Conservation (phyloP, 768 basidiomycete genomes). For the Steccherinum ochraceum region DNA sequence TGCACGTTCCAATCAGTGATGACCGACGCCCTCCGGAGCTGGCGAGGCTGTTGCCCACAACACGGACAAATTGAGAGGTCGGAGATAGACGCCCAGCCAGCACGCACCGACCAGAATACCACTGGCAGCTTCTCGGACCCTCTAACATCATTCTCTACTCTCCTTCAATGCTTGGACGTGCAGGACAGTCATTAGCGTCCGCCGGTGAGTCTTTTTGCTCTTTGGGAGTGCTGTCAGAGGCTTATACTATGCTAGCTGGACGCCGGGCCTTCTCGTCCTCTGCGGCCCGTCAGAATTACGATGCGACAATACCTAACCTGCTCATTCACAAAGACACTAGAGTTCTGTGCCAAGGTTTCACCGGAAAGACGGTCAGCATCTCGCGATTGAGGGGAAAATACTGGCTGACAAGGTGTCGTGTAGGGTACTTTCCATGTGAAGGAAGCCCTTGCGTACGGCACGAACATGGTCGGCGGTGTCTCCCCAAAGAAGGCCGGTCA, state of each 20-base stretch:
- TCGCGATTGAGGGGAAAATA: background rate
- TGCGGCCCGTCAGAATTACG: constrained; percentile 69
- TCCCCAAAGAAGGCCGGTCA: constrained; percentile 96
- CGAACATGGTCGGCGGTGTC: constrained; percentile 96
- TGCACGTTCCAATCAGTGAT: background rate
- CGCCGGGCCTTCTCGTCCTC: constrained; percentile 81
- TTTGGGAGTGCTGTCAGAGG: background rate
- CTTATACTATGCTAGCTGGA: constrained; percentile 37
- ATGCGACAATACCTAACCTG: constrained; percentile 86
- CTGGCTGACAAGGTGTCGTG: background rate
- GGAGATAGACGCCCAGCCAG: background rate
- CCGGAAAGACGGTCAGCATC: constrained; percentile 80
- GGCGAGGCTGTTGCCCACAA: background rate
- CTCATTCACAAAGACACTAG: constrained; percentile 92
- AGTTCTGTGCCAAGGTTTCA: constrained; percentile 86
- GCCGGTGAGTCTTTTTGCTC: constrained; percentile 36
- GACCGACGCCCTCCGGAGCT: background rate
- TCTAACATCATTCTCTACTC: constrained; percentile 6
- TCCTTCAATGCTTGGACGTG: constrained; percentile 50
- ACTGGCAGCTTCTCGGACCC: background rate
- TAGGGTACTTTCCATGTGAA: constrained; percentile 97
- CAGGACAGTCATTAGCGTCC: constrained; percentile 48
- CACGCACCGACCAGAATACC: background rate
- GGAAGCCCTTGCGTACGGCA: constrained; percentile 92
- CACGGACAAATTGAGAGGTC: background rate